Conservation (phyloP, 106 monocot species). For the Dendrobium nobile region DNA sequence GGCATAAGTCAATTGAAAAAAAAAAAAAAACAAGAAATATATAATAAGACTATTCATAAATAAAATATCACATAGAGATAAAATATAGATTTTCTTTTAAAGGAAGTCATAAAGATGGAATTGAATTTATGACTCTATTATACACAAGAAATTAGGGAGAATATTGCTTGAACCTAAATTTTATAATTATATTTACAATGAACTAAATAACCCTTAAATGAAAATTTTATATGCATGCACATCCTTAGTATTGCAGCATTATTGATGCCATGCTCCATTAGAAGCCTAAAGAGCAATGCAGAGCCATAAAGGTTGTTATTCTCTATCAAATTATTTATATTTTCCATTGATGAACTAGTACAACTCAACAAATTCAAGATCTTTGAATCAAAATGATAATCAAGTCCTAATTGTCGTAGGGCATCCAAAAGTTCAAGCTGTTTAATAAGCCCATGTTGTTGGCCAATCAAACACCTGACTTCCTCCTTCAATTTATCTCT, state of each 20-base stretch:
- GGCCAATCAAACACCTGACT: conserved; percentile 8
- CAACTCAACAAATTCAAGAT: conserved; percentile 5
- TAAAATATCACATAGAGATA: too few species aligned
- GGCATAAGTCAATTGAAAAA: too few species aligned
- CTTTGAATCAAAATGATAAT: conserved; percentile 25
- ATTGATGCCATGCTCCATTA: conserved; percentile 14
- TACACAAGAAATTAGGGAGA: too few species aligned
- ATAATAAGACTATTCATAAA: too few species aligned
- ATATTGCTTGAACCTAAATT: too few species aligned
- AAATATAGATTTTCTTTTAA: too few species aligned
- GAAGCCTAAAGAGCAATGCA: conserved; percentile 23
- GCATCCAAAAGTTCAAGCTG: conserved; percentile 18
- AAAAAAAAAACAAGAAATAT: too few species aligned
- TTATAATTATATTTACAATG: too few species aligned
- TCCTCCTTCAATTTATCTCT: conserved; percentile 18
- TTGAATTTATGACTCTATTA: too few species aligned
- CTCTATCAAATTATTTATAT: not conserved
- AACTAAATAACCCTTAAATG: too few species aligned
- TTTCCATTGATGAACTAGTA: not conserved
- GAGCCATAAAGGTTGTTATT: conserved; percentile 1
- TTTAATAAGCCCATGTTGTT: not conserved
- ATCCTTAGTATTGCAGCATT: not conserved
- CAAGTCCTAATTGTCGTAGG: conserved; percentile 18
- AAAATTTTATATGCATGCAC: too few species aligned
- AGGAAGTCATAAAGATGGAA: too few species aligned